A percentile compares a stretch with the other conserved stretches of the same genome.
phyloP scores from a whole-genome alignment of 1,284 basidiomycete genomes.

The Microbotryomycetes sp. region DNA sequence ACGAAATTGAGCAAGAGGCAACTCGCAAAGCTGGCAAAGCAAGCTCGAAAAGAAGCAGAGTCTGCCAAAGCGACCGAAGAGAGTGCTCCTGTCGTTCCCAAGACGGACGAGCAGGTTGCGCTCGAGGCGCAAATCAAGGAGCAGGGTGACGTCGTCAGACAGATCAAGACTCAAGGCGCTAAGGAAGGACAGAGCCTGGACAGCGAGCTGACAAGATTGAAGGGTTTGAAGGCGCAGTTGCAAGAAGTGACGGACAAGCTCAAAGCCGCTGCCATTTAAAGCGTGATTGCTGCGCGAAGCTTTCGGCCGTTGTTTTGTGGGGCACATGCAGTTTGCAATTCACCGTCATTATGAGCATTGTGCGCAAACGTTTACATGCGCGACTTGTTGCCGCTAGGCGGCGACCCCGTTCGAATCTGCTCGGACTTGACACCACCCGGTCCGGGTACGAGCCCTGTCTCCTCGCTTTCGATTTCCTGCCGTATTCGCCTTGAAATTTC shows the following conservation, averaged over 20 bases:
- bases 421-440: not conserved
- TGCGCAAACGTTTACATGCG: too few species aligned
- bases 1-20: slow-evolving; percentile 50
- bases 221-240: slow-evolving; percentile 58
- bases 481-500: slow-evolving; percentile 5
- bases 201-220: slow-evolving; percentile 48
- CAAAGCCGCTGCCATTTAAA: not conserved
- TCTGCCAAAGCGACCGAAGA: slow-evolving; percentile 41
- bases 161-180: slow-evolving; percentile 57
- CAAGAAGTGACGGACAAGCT: slow-evolving; percentile 41
- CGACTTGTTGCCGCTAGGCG: not conserved
- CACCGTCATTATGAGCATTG: not conserved
- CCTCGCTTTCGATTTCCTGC: slow-evolving; percentile 7
- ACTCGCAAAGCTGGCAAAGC: slow-evolving; percentile 26
- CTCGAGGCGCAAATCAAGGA: slow-evolving; percentile 63
- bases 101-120: slow-evolving; percentile 56
- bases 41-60: slow-evolving; percentile 37
- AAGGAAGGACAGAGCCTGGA: slow-evolving; percentile 46
- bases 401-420: not conserved
- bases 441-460: not conserved
- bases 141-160: slow-evolving; percentile 64
- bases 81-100: slow-evolving; percentile 49
- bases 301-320: not conserved
- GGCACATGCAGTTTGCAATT: not conserved
- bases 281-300: not conserved